Percentiles rank a stretch among this genome's conserved stretches.
Evolutionary conservation across 371 early-diverging fungal species (phyloP).

Genomic region (Phascolomyces articulosus): DNA sequence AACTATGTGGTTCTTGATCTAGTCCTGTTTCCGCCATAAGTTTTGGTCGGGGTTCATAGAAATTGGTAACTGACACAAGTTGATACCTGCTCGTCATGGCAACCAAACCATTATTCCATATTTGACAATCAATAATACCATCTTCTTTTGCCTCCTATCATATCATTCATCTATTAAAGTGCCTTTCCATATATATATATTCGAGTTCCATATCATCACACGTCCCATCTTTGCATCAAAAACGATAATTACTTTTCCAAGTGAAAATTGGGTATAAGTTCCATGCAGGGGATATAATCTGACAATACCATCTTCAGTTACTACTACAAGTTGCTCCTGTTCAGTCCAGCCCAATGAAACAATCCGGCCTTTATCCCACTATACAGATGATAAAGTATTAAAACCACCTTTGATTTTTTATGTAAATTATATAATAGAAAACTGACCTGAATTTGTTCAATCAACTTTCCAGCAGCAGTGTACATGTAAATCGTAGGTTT

Average conservation of each 20-base stretch:
- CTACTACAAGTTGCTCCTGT: slow-evolving; percentile 84
- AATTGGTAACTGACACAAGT: slow-evolving; percentile 81
- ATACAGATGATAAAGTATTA: background rate
- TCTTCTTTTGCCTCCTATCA: slow-evolving; percentile 78
- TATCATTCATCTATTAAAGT: background rate
- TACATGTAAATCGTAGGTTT: slow-evolving; percentile 85
- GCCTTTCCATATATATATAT: too few species aligned
- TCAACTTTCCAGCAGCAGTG: slow-evolving; percentile 82
- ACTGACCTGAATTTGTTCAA: slow-evolving; percentile 82
- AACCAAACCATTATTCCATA: slow-evolving; percentile 90
- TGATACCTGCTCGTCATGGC: slow-evolving; percentile 84
- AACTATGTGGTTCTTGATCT: slow-evolving; percentile 74
- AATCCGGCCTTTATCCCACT: slow-evolving; percentile 93
- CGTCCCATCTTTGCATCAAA: too few species aligned
- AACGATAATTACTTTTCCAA: slow-evolving; percentile 76
- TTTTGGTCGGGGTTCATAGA: slow-evolving; percentile 84
- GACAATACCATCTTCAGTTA: slow-evolving; percentile 89
- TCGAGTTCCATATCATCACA: too few species aligned
- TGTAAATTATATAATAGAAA: too few species aligned
- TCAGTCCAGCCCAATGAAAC: slow-evolving; percentile 91
- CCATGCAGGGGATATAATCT: slow-evolving; percentile 84
- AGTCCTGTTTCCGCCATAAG: slow-evolving; percentile 78
- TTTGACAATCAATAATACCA: slow-evolving; percentile 81
- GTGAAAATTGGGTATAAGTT: slow-evolving; percentile 76
- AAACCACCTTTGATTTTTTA: too few species aligned